A percentile compares a stretch with the other conserved stretches of the same genome.
Evolutionary conservation across 495 filamentous ascomycete species (phyloP).

Genomic region (Darksidea phi): DNA sequence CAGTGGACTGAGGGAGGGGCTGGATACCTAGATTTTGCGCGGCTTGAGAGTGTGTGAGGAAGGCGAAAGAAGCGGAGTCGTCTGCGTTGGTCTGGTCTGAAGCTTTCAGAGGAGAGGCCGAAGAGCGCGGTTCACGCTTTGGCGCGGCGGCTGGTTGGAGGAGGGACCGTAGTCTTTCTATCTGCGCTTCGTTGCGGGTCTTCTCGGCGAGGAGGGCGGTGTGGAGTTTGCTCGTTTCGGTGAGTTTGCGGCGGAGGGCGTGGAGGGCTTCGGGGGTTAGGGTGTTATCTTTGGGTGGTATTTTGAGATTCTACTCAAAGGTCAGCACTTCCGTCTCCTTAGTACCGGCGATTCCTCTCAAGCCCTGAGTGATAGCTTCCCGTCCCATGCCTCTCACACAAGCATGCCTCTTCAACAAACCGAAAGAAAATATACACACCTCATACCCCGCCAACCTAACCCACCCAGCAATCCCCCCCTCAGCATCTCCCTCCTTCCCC

Average conservation of each 20-base stretch:
- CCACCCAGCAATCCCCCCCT: conserved; percentile 47
- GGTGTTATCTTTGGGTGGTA: conserved; percentile 24
- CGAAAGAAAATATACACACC: conserved; percentile 43
- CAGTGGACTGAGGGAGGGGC: conserved; percentile 9
- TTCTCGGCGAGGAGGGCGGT: conserved; percentile 69
- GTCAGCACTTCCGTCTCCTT: neutral
- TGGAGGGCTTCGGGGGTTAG: conserved; percentile 63
- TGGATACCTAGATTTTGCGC: conserved; percentile 49
- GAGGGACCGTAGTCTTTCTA: conserved; percentile 63
- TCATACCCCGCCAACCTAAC: conserved; percentile 85
- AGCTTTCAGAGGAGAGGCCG: conserved; percentile 12
- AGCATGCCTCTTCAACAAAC: neutral
- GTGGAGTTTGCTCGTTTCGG: conserved; percentile 79
- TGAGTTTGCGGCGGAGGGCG: conserved; percentile 69
- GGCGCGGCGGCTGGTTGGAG: conserved; percentile 41
- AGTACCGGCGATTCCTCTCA: no score
- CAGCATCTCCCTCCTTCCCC: conserved; percentile 59
- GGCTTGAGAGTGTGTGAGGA: conserved; percentile 53
- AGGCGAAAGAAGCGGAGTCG: conserved; percentile 45
- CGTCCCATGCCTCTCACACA: no score
- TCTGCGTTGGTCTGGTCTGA: conserved; percentile 11
- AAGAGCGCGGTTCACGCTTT: conserved; percentile 34
- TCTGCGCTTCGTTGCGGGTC: conserved; percentile 70
- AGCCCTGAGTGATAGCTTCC: no score
- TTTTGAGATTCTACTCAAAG: conserved; percentile 23